Evolutionary conservation across 495 filamentous ascomycete genomes (phyloP).

Genomic region (Penicillium dipodomyicola): DNA sequence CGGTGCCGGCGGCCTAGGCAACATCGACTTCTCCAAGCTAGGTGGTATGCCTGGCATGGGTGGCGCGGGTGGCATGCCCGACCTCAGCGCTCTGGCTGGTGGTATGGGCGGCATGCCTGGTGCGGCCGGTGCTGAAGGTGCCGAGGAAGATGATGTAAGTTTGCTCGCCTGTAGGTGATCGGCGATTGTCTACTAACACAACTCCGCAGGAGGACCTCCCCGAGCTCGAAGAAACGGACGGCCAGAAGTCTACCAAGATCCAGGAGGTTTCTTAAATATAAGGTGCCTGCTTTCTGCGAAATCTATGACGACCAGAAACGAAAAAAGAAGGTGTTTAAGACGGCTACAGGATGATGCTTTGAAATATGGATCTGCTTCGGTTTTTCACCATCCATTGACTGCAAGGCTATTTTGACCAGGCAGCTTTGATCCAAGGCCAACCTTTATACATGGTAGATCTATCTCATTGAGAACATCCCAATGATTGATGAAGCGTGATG

Average conservation of each 20-base stretch:
- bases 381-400: slow-evolving; percentile 14
- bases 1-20: slow-evolving; percentile 56
- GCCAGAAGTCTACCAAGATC: slow-evolving; percentile 50
- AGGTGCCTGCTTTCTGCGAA: slow-evolving; percentile 19
- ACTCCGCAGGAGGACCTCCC: slow-evolving; percentile 60
- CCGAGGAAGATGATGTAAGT: slow-evolving; percentile 54
- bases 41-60: slow-evolving; percentile 54
- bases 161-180: slow-evolving; percentile 36
- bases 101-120: slow-evolving; percentile 29
- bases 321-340: slow-evolving; percentile 24
- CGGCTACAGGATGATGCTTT: slow-evolving; percentile 15
- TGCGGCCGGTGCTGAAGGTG: slow-evolving; percentile 46
- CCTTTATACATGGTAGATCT: slow-evolving; percentile 2
- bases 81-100: slow-evolving; percentile 47
- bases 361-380: slow-evolving; percentile 23
- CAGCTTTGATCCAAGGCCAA: neutral
- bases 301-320: slow-evolving; percentile 31
- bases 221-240: slow-evolving; percentile 52
- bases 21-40: slow-evolving; percentile 88
- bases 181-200: slow-evolving; percentile 41
- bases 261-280: slow-evolving; percentile 54
- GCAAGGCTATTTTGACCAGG: slow-evolving; percentile 13
- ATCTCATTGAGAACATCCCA: slow-evolving; percentile 7
- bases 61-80: slow-evolving; percentile 40
- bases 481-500: slow-evolving; percentile 15